Evolutionary conservation across 345 rosid species (phyloP), one percentile per base, ranked within the genome.

Genomic region (Firmiana major): DNA sequence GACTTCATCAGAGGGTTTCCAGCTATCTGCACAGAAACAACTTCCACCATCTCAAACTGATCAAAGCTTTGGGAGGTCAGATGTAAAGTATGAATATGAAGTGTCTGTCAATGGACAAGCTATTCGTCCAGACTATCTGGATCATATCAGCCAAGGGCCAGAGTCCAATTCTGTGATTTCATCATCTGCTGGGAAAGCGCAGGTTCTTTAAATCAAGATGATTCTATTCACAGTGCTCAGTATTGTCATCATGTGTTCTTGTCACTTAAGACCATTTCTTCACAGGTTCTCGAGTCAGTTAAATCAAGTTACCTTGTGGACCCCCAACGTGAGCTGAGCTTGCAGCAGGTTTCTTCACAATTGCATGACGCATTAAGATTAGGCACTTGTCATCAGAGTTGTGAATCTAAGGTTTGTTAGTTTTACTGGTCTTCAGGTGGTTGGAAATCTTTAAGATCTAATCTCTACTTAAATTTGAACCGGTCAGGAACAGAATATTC

Each of bases 321-420:
- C 31, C 74, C 87, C 64, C 82, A 85, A 24, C 69, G 88, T 57
- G 92, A 91, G 79, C 90, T 86, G 79, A 87, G 75, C 83, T 71
- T 86, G 73, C 87, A 84, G 69, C 92, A 88, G 78, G 84, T 90
- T 80, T 88, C 99, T 84, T 89, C 90, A 68, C 94, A 91, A 49
- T 91, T 93, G 82, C 87, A 58, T 54, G 90, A 87, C 67, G 85
- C 86, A 7, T 77, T 93, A 63, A 86, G 80, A 81, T 76, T 93
- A 82, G 83, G 85, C 77, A 34, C 82, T 75, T 79, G 49, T 75
- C 89, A 87, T 43, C 83, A 81, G 68, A 91, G 80, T 64, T 81
- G 66, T 79, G 88, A 89, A 86, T 75, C 83, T 45, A 82, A 89
- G 96, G 99, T 95, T 83, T 79, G 24, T 45, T 21, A 76, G 28